Conservation (phyloP, 2,329 filamentous ascomycete species). For the Cladosporium sp. region DNA sequence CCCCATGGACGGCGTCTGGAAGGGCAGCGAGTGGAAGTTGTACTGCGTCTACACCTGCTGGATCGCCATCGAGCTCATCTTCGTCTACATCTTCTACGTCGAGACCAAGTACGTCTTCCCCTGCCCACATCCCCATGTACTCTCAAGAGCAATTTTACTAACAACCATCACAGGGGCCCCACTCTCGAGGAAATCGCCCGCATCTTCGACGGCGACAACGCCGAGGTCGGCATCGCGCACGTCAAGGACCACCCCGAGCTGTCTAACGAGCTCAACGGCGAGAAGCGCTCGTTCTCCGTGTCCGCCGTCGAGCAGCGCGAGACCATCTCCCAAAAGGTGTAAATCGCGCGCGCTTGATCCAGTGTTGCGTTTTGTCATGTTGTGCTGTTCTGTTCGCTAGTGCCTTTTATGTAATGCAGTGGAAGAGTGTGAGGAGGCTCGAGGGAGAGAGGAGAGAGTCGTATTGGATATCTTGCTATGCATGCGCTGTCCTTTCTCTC, state of each 20-base stretch:
- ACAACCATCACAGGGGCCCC: conserved; percentile 53
- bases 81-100: conserved; percentile 67
- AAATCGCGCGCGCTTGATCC: background rate
- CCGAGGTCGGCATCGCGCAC: conserved; percentile 37
- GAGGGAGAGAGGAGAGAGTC: background rate
- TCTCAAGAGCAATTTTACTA: background rate
- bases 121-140: background rate
- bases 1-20: conserved; percentile 54
- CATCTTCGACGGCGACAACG: conserved; percentile 68
- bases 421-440: background rate
- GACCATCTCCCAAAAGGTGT: conserved; percentile 16
- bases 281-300: conserved; percentile 13
- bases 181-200: conserved; percentile 70
- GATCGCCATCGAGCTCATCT: conserved; percentile 60
- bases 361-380: background rate
- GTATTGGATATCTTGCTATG: background rate
- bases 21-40: conserved; percentile 61
- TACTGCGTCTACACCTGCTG: conserved; percentile 66
- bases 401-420: conserved; percentile 2
- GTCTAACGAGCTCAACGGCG: conserved; percentile 11
- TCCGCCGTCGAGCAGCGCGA: conserved; percentile 13
- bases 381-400: background rate
- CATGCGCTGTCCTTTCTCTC: background rate
- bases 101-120: conserved; percentile 45
- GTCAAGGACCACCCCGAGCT: conserved; percentile 20